A percentile compares a stretch with the other conserved stretches of the same genome.
Evolutionary conservation across 2,329 filamentous ascomycete species (phyloP).

Genomic region (Diaporthe batatas): DNA sequence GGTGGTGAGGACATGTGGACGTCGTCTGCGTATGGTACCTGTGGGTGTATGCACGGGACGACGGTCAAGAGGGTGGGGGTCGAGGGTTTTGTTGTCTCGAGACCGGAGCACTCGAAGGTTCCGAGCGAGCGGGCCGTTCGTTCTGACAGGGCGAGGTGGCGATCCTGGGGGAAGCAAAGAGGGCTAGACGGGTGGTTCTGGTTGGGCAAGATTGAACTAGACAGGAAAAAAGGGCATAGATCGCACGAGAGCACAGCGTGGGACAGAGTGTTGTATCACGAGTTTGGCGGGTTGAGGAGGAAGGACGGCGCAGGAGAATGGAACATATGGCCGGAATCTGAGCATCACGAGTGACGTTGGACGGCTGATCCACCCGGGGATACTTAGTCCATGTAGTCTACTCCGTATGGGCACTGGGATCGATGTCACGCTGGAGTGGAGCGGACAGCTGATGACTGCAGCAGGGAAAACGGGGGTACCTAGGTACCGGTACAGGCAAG

Average conservation of each 20-base stretch:
- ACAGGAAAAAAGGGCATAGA: background rate
- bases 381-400: background rate
- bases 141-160: slow-evolving; percentile 26
- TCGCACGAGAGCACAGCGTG: slow-evolving; percentile 35
- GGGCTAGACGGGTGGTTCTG: background rate
- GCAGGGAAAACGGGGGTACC: background rate
- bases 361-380: slow-evolving; percentile 26
- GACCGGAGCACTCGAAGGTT: slow-evolving; percentile 17
- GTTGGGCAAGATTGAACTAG: slow-evolving; percentile 25
- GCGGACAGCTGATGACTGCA: slow-evolving; percentile 23
- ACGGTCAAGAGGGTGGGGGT: slow-evolving; percentile 2
- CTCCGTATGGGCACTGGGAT: background rate
- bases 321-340: slow-evolving; percentile 23
- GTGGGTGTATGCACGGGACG: slow-evolving; percentile 25
- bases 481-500: too few species aligned
- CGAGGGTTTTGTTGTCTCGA: slow-evolving; percentile 7
- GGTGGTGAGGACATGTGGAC: slow-evolving; percentile 72
- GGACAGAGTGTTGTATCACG: slow-evolving; percentile 26
- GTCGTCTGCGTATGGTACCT: slow-evolving; percentile 26
- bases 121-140: slow-evolving; percentile 19
- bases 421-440: slow-evolving; percentile 30
- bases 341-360: slow-evolving; percentile 34
- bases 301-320: background rate
- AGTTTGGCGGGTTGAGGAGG: background rate
- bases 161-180: background rate